These are phyloP conservation scores for Vicia faba DNA, from an alignment of 306 rosid species.

Conservation along the genomic window DNA sequence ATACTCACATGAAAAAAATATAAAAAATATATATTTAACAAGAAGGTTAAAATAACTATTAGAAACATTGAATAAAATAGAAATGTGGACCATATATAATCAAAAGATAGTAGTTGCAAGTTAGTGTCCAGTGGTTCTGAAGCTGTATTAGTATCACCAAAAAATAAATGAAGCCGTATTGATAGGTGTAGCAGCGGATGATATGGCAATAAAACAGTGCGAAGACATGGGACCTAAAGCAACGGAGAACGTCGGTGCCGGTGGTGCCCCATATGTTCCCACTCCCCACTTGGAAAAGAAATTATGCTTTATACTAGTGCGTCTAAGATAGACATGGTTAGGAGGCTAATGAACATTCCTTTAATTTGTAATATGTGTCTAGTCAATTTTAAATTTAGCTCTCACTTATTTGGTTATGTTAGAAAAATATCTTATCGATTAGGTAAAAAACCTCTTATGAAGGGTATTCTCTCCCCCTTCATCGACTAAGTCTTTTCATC, in stretches of 20 bases:
- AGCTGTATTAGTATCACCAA: no score
- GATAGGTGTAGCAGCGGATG: slow-evolving; percentile 40
- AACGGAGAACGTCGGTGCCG: slow-evolving; percentile 6
- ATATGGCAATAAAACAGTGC: slow-evolving; percentile 15
- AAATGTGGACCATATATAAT: not conserved
- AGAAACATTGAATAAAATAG: not conserved
- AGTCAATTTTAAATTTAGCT: no score
- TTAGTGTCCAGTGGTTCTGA: not conserved
- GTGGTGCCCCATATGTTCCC: not conserved
- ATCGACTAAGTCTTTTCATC: no score
- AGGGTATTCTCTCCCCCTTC: no score
- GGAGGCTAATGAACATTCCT: no score
- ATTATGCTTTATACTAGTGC: not conserved
- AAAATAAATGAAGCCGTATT: slow-evolving; percentile 15
- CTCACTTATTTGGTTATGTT: no score
- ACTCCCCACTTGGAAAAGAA: not conserved
- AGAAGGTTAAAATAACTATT: no score
- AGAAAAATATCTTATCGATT: no score
- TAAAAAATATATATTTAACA: no score
- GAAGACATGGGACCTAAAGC: not conserved
- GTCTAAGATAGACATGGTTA: not conserved
- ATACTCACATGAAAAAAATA: no score
- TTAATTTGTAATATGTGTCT: no score
- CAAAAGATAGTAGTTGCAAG: not conserved
- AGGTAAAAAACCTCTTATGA: no score